phyloP scores from a whole-genome alignment of 2,329 filamentous ascomycete genomes.

The Cladophialophora psammophila region DNA sequence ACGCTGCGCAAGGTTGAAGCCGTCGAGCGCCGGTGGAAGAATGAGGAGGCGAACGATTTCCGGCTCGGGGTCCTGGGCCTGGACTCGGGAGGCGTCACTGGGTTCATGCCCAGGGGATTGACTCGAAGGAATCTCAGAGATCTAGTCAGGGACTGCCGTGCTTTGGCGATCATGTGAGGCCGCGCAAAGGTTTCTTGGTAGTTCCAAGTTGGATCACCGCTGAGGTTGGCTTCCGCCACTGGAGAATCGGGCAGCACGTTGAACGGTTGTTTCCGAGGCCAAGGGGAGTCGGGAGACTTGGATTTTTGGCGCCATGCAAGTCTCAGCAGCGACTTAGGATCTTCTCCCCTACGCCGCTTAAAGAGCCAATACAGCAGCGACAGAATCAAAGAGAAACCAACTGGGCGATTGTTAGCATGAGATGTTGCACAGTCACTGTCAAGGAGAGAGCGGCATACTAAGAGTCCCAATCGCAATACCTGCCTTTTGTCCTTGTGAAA shows the following conservation, averaged over 20 bases:
- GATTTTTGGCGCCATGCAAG: neutral
- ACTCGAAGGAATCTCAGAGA: neutral
- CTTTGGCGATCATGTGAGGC: neutral
- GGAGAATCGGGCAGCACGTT: neutral
- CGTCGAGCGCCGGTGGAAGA: neutral
- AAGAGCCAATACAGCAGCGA: slow-evolving; percentile 3
- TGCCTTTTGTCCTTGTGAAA: neutral
- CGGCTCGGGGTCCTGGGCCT: neutral
- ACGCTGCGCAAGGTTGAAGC: neutral
- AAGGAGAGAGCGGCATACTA: neutral
- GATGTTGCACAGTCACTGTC: neutral
- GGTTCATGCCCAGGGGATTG: slow-evolving; percentile 3
- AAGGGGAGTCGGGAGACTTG: neutral
- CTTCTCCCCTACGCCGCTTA: neutral
- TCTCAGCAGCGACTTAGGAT: neutral
- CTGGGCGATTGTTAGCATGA: neutral
- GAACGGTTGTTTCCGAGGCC: neutral
- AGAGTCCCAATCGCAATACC: slow-evolving; percentile 1
- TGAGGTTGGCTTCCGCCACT: neutral
- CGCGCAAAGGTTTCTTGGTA: neutral
- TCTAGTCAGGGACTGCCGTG: neutral
- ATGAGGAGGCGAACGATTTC: neutral
- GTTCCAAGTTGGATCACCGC: neutral
- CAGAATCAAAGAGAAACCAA: neutral
- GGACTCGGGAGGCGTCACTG: neutral